Base-by-base conservation (phyloP, 352 stramenopile genomes). In the Phytophthora europaea region DNA sequence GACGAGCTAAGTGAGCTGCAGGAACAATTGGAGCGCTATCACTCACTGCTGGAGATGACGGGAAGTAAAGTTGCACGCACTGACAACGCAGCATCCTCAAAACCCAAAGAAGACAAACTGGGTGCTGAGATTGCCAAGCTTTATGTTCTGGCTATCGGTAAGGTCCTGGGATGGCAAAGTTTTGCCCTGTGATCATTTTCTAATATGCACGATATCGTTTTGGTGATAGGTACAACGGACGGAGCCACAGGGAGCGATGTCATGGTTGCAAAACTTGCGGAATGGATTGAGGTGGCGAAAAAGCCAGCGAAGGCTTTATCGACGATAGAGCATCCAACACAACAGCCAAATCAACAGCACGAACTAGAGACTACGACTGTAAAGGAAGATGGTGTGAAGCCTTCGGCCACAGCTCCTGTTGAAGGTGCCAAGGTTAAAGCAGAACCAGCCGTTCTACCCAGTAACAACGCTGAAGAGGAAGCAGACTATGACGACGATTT, bases 1-100 rank as follows among this genome's bases (percentile, higher is more conserved):
- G 89, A 96, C 60, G 89, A 96, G 65, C 57, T 96, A 6, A 90
- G 84, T 43, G 89, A 96, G 63, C 63, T 96, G 9, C 89, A 96
- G 55, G 89, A 96, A 43, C 89, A 96, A 54, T 74, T 96, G 23
- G 89, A 96, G 55, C 89, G 91, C 40, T 96, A 94, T 56, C 88
- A 96, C 57, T 86, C 84, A 9, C 73, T 96, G 2, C 51, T 96
- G 4, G 75, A 92, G 65, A 91, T 94, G 55, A 92, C 84, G 33
- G 65, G 73, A 4, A 36, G 36, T 7, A 77, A 80, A 65, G 33
- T 13, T 56, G 50, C 40, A 45, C 36, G 36, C 48, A 22, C n/a
- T 20, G 48, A 57, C 5, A 43, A 16, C 5, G 43, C 45, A 65
- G 50, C 51, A 36, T 31, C 40, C 7, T 23, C 38, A 20, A 70